Conservation (phyloP, 73 alveolate species). For the Paramecium tetraurelia region DNA sequence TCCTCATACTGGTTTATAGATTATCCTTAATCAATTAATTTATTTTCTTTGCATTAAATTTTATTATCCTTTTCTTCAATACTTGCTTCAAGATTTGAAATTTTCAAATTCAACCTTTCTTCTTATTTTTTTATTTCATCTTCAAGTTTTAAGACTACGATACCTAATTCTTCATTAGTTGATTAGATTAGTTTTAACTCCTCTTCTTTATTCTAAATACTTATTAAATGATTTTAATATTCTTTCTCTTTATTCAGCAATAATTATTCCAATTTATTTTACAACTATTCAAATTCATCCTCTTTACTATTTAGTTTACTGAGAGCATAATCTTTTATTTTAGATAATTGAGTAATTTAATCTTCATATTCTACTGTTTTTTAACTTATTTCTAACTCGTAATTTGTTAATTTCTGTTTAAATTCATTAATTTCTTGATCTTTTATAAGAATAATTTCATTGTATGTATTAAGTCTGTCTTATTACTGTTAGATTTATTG, state of each 20-base stretch:
- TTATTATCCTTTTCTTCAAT: neutral
- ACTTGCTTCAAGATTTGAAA: neutral
- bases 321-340: neutral
- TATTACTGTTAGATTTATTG: neutral
- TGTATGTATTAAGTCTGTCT: neutral
- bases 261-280: neutral
- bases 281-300: neutral
- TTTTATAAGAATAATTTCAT: neutral
- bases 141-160: neutral
- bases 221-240: neutral
- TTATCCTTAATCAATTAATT: neutral
- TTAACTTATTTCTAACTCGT: neutral
- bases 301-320: neutral
- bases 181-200: neutral
- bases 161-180: neutral
- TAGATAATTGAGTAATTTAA: neutral
- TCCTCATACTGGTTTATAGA: neutral
- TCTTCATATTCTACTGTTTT: neutral
- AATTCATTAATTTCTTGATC: neutral
- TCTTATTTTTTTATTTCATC: neutral
- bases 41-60: neutral
- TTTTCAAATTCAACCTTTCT: neutral
- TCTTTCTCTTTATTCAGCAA: neutral
- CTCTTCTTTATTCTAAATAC: neutral
- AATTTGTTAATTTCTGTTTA: neutral